Conservation (phyloP, 176 grass and related monocot genomes). For the Rhynchospora pubera region DNA sequence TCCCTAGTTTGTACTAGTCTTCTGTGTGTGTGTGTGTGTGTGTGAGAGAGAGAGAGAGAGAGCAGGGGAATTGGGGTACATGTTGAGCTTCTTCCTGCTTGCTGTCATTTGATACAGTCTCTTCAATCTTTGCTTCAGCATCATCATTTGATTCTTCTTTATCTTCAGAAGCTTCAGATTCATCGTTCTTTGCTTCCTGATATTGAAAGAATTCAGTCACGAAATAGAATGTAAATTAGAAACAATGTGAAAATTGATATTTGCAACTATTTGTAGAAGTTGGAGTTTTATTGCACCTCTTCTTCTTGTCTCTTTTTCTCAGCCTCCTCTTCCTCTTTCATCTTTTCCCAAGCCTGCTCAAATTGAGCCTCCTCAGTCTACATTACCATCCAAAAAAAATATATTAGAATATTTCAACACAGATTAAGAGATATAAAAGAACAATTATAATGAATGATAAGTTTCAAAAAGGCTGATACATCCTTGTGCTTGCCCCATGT, state of each 20-base stretch:
- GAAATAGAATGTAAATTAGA: slow-evolving; percentile 3
- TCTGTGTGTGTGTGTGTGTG: not conserved
- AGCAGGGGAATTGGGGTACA: not conserved
- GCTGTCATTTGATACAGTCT: slow-evolving; percentile 7
- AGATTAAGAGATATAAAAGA: not conserved
- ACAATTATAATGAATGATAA: not conserved
- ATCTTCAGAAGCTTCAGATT: not conserved
- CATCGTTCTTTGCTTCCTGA: slow-evolving; percentile 11
- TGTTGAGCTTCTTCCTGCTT: slow-evolving; percentile 25
- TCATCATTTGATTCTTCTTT: not conserved
- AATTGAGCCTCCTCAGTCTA: slow-evolving; percentile 80
- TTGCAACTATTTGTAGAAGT: not conserved
- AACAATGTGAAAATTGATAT: not conserved
- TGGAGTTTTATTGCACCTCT: slow-evolving; percentile 4
- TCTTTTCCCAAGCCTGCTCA: slow-evolving; percentile 68
- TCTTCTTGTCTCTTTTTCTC: slow-evolving; percentile 16
- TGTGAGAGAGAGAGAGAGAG: not conserved
- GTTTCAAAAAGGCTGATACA: slow-evolving; percentile 18
- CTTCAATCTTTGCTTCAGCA: slow-evolving; percentile 17
- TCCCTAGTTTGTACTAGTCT: not conserved
- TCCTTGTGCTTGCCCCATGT: slow-evolving; percentile 65
- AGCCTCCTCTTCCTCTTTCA: slow-evolving; percentile 58
- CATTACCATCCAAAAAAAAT: not conserved
- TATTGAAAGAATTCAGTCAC: slow-evolving; percentile 16
- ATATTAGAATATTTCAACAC: not conserved